Evolutionary conservation across 768 basidiomycete species (phyloP).

Genomic region (Punctularia strigosozonata): DNA sequence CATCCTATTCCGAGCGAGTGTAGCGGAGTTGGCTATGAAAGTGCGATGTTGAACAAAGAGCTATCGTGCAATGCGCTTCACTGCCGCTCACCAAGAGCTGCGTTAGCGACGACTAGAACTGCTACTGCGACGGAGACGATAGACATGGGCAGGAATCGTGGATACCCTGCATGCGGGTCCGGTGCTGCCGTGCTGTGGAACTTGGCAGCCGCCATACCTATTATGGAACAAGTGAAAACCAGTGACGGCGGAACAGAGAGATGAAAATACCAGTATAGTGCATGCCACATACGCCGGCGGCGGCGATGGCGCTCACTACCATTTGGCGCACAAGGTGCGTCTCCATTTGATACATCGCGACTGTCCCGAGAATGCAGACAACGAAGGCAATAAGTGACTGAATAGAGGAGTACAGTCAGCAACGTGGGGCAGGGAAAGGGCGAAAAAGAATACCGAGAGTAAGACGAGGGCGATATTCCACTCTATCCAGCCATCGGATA

Average conservation of each 20-base stretch:
- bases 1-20: slow-evolving; percentile 16
- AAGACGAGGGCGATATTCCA: slow-evolving; percentile 13
- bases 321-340: slow-evolving; percentile 15
- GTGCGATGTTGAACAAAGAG: too few relatives aligned
- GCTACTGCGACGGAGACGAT: slow-evolving; percentile 12
- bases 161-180: slow-evolving; percentile 11
- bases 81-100: too few relatives aligned
- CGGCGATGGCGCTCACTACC: slow-evolving; percentile 15
- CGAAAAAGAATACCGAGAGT: slow-evolving; percentile 15
- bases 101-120: slow-evolving; percentile 16
- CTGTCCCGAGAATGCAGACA: too few relatives aligned
- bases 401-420: too few relatives aligned
- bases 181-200: slow-evolving; percentile 15
- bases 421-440: too few relatives aligned
- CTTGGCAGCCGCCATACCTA: slow-evolving; percentile 18
- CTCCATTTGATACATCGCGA: slow-evolving; percentile 18
- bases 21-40: slow-evolving; percentile 15
- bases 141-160: slow-evolving; percentile 12
- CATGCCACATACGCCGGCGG: slow-evolving; percentile 15
- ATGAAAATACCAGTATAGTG: slow-evolving; percentile 15
- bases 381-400: too few relatives aligned
- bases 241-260: background rate
- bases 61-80: too few relatives aligned
- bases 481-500: slow-evolving; percentile 13
- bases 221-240: background rate